These are phyloP conservation scores for Aspergillus panamensis DNA, from an alignment of 495 filamentous ascomycete genomes.

Conservation along the genomic window DNA sequence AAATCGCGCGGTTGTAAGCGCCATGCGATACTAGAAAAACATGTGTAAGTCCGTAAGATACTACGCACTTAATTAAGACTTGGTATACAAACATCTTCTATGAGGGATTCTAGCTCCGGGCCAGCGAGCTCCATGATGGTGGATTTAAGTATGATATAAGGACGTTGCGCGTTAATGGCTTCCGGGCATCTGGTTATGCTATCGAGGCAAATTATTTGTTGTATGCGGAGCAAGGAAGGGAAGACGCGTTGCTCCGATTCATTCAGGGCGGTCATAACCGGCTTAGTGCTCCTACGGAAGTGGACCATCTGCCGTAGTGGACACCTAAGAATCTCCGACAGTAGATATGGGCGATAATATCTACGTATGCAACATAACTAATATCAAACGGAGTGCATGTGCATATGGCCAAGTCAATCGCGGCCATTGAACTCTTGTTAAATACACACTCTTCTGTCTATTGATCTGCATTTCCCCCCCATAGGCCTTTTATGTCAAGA, in stretches of 20 bases:
- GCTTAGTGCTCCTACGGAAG: not conserved
- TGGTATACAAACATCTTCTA: not conserved
- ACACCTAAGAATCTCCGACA: conserved; percentile 27
- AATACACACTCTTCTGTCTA: not conserved
- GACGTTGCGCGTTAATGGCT: too few species aligned
- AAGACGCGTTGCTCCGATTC: not conserved
- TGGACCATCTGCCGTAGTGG: conserved; percentile 21
- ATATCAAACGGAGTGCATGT: not conserved
- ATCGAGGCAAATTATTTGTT: too few species aligned
- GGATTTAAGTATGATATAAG: not conserved
- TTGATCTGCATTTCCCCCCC: not conserved
- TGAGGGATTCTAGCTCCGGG: not conserved
- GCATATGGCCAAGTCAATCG: conserved; percentile 12
- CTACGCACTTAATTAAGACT: too few species aligned
- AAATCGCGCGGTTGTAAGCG: conserved; percentile 46
- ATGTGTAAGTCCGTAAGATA: conserved; percentile 1
- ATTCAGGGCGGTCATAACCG: not conserved
- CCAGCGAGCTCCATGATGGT: not conserved
- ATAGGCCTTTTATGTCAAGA: conserved; percentile 30
- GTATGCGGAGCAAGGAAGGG: not conserved
- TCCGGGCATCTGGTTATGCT: too few species aligned
- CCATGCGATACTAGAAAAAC: conserved; percentile 36
- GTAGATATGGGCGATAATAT: not conserved
- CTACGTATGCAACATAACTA: not conserved
- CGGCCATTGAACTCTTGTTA: conserved; percentile 11